These are phyloP conservation scores for Boletus coccyginus DNA, from an alignment of 768 basidiomycete genomes.

Conservation along the genomic window DNA sequence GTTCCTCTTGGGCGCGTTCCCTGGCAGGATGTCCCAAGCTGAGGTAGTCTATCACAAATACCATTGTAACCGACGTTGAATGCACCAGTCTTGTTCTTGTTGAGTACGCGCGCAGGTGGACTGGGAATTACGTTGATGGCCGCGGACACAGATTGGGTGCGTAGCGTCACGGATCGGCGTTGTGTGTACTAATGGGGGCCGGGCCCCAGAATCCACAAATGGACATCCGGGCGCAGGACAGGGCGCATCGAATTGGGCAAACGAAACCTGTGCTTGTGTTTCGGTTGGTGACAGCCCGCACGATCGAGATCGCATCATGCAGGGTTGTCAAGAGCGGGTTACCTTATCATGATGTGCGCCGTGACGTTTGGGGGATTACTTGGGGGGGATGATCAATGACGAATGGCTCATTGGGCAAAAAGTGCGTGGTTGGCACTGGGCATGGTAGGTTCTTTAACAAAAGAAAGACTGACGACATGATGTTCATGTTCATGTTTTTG, in stretches of 20 bases:
- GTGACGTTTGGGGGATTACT: conserved; percentile 30
- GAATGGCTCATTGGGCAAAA: conserved; percentile 39
- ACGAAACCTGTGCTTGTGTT: conserved; percentile 84
- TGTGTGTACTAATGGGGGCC: not conserved
- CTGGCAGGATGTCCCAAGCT: not conserved
- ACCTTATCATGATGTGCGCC: conserved; percentile 31
- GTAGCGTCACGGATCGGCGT: not conserved
- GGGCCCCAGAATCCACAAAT: conserved; percentile 80
- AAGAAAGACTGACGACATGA: too few relatives aligned
- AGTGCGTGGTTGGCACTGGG: conserved; percentile 23
- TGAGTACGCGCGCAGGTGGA: conserved; percentile 94
- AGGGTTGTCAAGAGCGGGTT: conserved; percentile 24
- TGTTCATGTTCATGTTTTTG: not conserved
- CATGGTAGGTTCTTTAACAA: too few relatives aligned
- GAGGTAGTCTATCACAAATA: not conserved
- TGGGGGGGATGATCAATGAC: conserved; percentile 44
- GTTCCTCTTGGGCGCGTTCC: conserved; percentile 1
- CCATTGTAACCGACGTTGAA: too few relatives aligned
- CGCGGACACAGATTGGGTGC: conserved; percentile 31
- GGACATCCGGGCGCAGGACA: conserved; percentile 94
- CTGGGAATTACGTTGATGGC: conserved; percentile 96
- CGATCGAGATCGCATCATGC: too few relatives aligned
- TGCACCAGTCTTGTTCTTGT: conserved; percentile 58
- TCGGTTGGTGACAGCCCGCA: conserved; percentile 42
- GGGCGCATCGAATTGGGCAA: conserved; percentile 93